Evolutionary conservation across 257 asterid genomes (phyloP), one percentile per base, ranked within the genome.

Genomic region (Verbena officinalis): DNA sequence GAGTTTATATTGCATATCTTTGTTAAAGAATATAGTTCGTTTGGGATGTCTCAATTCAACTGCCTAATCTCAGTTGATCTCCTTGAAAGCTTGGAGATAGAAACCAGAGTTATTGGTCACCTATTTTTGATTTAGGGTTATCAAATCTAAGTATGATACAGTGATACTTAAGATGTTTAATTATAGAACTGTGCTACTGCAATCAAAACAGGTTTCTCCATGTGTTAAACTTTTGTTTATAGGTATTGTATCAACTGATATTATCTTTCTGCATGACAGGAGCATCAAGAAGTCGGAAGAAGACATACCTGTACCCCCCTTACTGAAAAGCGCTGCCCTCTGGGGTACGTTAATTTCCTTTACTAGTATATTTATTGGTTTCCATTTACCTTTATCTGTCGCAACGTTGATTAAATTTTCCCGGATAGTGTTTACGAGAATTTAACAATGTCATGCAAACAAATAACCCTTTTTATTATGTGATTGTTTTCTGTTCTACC

Each of bases 231-330:
- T 55, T 42, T 2, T 64, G 20, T 22, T 3, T 48, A 45, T 51
- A 19, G 36, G 9, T 39, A 45, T 23, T 38, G 19, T 39, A 40
- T 58, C 43, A 39, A 36, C 19, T 64, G 22, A 34, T 63, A 55
- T 5, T 24, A 6, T 54, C 24, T 34, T 17, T 51, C 20, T 63
- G n/a, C 58, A 36, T 70, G 44, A 65, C 84, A 94, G 99, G 96
- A 88, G 77, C 75, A 79, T 88, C 78, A 86, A 84, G 74, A 84
- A 78, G 72, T 88, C 96, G 1, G 97, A 88, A 61, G 96, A 90
- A 64, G 96, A 90, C 57, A 72, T 90, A 74, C 97, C 96, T 42
- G 89, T 93, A 56, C 97, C 99, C 31, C 96, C 97, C 50, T 74
- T 93, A 57, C 40, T 93, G 64, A 83, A 86, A 72, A 90, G 97